Percentiles rank a stretch among this genome's conserved stretches.
Evolutionary conservation across 768 basidiomycete genomes (phyloP).

Genomic region (Boletus patriciae): DNA sequence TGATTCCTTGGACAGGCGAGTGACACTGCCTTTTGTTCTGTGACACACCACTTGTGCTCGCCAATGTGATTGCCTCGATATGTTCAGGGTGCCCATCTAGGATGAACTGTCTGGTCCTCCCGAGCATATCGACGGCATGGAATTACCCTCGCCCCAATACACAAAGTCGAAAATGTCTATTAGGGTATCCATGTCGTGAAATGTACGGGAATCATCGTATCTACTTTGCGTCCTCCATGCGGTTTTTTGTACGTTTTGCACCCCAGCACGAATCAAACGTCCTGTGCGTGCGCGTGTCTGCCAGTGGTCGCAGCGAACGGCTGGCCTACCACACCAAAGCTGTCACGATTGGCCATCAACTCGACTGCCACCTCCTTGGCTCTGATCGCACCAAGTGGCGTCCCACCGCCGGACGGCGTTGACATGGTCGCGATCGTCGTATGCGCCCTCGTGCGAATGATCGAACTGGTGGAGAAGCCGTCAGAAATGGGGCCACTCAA

Average conservation of each 20-base stretch:
- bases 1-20: too few relatives aligned
- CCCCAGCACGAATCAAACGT: neutral
- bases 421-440: slow-evolving; percentile 29
- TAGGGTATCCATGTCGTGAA: slow-evolving; percentile 13
- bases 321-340: neutral
- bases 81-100: neutral
- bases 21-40: too few relatives aligned
- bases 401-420: slow-evolving; percentile 14
- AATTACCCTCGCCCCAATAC: neutral
- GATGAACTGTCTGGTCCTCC: neutral
- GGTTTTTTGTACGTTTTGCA: neutral
- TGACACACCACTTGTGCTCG: too few relatives aligned
- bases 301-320: neutral
- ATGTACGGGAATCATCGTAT: slow-evolving; percentile 6
- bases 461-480: slow-evolving; percentile 20
- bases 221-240: neutral
- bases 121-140: neutral
- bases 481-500: neutral
- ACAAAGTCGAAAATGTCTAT: neutral
- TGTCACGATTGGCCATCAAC: slow-evolving; percentile 10
- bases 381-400: slow-evolving; percentile 56
- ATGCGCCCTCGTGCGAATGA: slow-evolving; percentile 39
- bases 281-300: neutral
- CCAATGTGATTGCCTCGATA: neutral
- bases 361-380: slow-evolving; percentile 64